phyloP scores from a whole-genome alignment of 202 grass and related monocot genomes.

The Carex arenaria region DNA sequence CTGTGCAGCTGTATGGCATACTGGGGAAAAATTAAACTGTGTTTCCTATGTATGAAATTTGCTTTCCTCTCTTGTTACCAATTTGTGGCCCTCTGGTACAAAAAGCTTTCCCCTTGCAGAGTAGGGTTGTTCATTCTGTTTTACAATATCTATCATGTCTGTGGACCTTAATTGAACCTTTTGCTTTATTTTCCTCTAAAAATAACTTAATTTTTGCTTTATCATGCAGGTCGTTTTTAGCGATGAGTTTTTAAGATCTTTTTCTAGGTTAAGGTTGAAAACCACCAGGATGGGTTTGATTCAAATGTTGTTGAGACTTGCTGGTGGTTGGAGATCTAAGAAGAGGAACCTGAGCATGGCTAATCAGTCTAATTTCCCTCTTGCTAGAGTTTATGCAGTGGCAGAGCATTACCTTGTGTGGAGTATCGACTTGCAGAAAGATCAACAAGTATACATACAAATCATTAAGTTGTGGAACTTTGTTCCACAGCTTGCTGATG shows the following conservation, averaged over 20 bases:
- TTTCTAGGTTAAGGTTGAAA: slow-evolving; percentile 46
- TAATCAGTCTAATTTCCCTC: slow-evolving; percentile 25
- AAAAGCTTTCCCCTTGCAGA: background rate
- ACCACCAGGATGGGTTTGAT: slow-evolving; percentile 43
- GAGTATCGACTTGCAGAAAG: slow-evolving; percentile 64
- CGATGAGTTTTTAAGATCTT: slow-evolving; percentile 71
- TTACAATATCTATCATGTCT: background rate
- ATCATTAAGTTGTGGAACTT: slow-evolving; percentile 82
- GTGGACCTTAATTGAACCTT: background rate
- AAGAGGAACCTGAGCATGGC: background rate
- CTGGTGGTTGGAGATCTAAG: slow-evolving; percentile 51
- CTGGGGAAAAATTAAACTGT: background rate
- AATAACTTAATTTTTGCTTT: too few relatives aligned
- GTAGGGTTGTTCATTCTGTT: background rate
- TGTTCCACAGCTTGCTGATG: slow-evolving; percentile 29
- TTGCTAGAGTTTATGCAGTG: slow-evolving; percentile 48
- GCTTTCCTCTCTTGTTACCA: too few relatives aligned
- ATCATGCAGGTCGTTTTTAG: slow-evolving; percentile 63
- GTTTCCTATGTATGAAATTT: background rate
- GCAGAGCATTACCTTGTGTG: slow-evolving; percentile 60
- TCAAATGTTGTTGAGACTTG: slow-evolving; percentile 57
- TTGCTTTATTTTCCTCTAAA: too few relatives aligned
- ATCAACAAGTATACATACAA: slow-evolving; percentile 40
- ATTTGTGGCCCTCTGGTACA: background rate
- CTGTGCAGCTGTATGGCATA: too few relatives aligned